Percentiles rank a stretch among this genome's conserved stretches.
These are phyloP conservation scores for Xerocomus cyaneibrunnescens DNA, from an alignment of 1,284 basidiomycete genomes.

Conservation along the genomic window DNA sequence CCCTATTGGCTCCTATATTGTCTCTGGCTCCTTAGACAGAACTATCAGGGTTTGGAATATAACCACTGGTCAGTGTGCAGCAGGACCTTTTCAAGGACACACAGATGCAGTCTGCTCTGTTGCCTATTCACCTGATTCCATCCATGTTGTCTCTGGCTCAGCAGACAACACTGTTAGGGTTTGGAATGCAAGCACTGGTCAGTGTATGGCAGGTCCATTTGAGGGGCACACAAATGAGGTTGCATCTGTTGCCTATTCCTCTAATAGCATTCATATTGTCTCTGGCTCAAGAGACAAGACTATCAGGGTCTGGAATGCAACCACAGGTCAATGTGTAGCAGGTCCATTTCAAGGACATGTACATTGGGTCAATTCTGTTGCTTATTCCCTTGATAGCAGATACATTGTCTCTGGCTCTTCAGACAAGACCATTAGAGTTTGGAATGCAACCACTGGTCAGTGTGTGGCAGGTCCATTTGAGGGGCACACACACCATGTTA, in stretches of 20 bases:
- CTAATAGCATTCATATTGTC: constrained; percentile 12
- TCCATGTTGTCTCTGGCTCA: constrained; percentile 12
- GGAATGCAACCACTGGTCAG: constrained; percentile 15
- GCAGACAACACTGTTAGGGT: constrained; percentile 14
- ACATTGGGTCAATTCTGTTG: constrained; percentile 10
- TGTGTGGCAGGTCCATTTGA: constrained; percentile 18
- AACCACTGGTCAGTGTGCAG: constrained; percentile 3
- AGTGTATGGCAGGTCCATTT: constrained; percentile 17
- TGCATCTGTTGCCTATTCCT: constrained; percentile 15
- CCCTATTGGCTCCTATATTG: no score
- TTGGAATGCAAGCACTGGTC: constrained; percentile 13
- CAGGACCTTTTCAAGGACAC: constrained; percentile 8
- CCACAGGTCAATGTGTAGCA: constrained; percentile 18
- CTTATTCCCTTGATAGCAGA: constrained; percentile 22
- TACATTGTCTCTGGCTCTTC: constrained; percentile 19
- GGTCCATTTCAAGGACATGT: constrained; percentile 20
- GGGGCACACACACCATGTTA: constrained; percentile 11
- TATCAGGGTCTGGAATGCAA: constrained; percentile 19
- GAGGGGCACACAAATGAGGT: constrained; percentile 12
- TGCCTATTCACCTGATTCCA: constrained; percentile 19
- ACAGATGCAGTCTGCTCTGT: constrained; percentile 3
- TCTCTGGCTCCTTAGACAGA: constrained; percentile 16
- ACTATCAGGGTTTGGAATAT: constrained; percentile 17
- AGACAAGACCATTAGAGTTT: constrained; percentile 19
- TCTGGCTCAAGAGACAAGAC: constrained; percentile 23